Base-by-base conservation (phyloP, 2,329 filamentous ascomycete genomes). In the Calonectria pseudoreteaudii region DNA sequence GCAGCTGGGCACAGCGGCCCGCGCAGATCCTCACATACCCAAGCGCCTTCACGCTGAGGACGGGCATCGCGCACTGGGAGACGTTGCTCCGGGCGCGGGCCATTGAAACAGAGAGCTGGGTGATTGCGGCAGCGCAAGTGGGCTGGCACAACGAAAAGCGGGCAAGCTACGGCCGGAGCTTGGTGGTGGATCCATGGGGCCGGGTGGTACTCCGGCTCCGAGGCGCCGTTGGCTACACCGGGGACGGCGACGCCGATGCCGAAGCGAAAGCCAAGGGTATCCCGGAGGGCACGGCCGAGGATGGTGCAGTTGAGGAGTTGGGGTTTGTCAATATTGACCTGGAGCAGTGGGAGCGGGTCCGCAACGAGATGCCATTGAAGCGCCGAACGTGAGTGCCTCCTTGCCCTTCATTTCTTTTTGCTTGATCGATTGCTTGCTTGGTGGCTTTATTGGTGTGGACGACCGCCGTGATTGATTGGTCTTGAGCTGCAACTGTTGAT, bases 121-220 rank as follows among this genome's bases (percentile, higher is more conserved):
- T 98, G 2, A 87, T 98, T 74, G 96, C 96, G 13, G 93, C 96
- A 0, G 96, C 95, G 49, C 96, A 98, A 84, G 84, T 84, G 28
- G 96, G 95, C 1, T 83, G 87, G 47, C 95, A 91, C 76, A 95
- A 95, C 78, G 91, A 92, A 75, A 95, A 92, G 84, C 88, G 96
- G 72, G 89, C 90, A 34, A 97, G 94, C 84, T 98, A 97, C 85
- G 96, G 96, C 0, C 93, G 95, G 82, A 94, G 94, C 79, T 91
- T 98, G 86, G 93, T 97, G 60, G 89, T 98, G 31, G 93, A 94
- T 82, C 96, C 96, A 0, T 98, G 95, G 95, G 96, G 96, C 0
- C 89, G 91, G 71, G 90, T 98, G 1, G 82, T 95, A 50, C 89
- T 93, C 4, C 89, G 93, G 80, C 88, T 93, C 81, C 88, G 88